These are phyloP conservation scores for Annulohypoxylon bovei DNA, from an alignment of 495 filamentous ascomycete species.

Conservation along the genomic window DNA sequence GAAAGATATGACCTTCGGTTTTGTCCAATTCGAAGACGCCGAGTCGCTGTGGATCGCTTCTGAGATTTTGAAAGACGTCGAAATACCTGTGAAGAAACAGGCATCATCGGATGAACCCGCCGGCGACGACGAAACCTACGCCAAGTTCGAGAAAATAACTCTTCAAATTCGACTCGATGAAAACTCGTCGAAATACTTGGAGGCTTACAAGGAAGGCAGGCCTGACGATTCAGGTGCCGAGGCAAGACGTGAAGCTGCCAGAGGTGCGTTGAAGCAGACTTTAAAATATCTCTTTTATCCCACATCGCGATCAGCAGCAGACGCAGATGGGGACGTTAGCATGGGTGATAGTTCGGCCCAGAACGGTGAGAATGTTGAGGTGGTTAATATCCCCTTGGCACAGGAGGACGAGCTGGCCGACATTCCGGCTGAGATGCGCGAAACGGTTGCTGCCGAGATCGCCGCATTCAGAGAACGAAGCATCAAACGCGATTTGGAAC, in stretches of 20 bases:
- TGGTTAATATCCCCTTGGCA: slow-evolving; percentile 89
- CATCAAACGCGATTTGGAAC: slow-evolving; percentile 86
- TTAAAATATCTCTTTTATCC: slow-evolving; percentile 80
- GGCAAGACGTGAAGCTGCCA: slow-evolving; percentile 74
- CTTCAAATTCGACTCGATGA: slow-evolving; percentile 84
- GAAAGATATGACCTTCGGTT: slow-evolving; percentile 89
- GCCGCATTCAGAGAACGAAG: slow-evolving; percentile 92
- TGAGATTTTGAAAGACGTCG: slow-evolving; percentile 84
- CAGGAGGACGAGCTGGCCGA: slow-evolving; percentile 95
- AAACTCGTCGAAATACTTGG: slow-evolving; percentile 78
- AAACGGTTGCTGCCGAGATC: slow-evolving; percentile 94
- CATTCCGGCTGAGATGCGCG: slow-evolving; percentile 96
- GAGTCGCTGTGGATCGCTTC: slow-evolving; percentile 88
- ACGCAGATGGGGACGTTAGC: slow-evolving; percentile 70
- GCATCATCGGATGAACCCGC: slow-evolving; percentile 56
- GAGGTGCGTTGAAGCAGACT: slow-evolving; percentile 67
- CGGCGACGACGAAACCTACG: slow-evolving; percentile 62
- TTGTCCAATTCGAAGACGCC: slow-evolving; percentile 95
- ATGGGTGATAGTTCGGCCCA: slow-evolving; percentile 74
- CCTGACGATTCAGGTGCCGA: slow-evolving; percentile 73
- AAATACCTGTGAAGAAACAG: slow-evolving; percentile 84
- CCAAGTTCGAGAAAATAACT: slow-evolving; percentile 72
- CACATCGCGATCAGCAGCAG: slow-evolving; percentile 58
- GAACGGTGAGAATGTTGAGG: slow-evolving; percentile 72
- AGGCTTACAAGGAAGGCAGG: slow-evolving; percentile 75